Evolutionary conservation across 306 rosid genomes (phyloP), one percentile per base, ranked within the genome.

Genomic region (Castanea sativa): DNA sequence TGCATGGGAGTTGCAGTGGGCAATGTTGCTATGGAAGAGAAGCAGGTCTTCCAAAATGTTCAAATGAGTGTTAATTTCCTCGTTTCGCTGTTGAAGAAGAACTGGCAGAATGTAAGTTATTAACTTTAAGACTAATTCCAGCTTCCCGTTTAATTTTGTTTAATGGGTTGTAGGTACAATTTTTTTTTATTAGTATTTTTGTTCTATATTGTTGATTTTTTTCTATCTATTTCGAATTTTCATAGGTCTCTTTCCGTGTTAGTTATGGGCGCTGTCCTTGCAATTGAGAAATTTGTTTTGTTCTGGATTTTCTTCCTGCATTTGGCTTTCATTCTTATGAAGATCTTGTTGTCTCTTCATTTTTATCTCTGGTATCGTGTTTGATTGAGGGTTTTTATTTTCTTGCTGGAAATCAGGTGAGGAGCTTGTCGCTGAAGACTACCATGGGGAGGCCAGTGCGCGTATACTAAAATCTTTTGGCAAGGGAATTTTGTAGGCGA

Each of bases 1-100:
- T 92, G 96, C 76, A 92, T 94, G 97, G 98, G 97, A 69, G 96
- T 94, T 35, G 98, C 94, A 10, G 97, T 92, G 1, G 98, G 98
- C 2, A 94, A 94, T 71, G 83, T 88, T 14, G 85, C 92, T 15
- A 93, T 91, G 98, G 98, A 93, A 71, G 97, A 93, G 87, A 93
- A 93, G 51, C 98, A 91, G 76, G 84, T 91, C 83, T 93, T 93
- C 77, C 98, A 93, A 69, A 93, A 93, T 18, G 95, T 91, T 15
- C 98, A 93, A 82, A 43, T 93, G 78, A 87, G 93, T 25, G 97
- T 93, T 20, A 93, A 93, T 81, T 90, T 93, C 82, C 93, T 93
- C 4, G 98, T 93, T 53, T 93, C 97, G 4, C 75, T 93, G 43
- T 59, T 91, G 92, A 93, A 93, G 41, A 93, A 93, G 83, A 91